Conservation (phyloP, 129 eudicot genomes). For the Chrysanthemum makinoi region DNA sequence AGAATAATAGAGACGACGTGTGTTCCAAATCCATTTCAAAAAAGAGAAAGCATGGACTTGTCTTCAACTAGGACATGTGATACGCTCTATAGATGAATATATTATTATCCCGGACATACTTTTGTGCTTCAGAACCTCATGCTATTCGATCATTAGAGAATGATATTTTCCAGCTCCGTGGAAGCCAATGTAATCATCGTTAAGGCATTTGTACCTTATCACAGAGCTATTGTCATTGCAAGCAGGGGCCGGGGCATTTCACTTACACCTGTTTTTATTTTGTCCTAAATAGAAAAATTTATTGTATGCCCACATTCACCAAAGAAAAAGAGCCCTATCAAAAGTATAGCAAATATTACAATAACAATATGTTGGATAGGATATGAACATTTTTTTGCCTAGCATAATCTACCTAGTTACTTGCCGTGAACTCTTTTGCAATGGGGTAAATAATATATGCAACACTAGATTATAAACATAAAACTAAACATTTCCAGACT, state of each 20-base stretch:
- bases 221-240: neutral
- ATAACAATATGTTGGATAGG: no score
- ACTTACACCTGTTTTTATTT: neutral
- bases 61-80: conserved; percentile 6
- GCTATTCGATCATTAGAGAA: conserved; percentile 6
- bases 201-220: conserved; percentile 11
- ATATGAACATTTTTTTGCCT: no score
- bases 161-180: neutral
- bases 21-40: conserved; percentile 13
- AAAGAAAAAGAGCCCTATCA: neutral
- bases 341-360: neutral
- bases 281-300: no score
- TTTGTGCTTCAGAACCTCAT: conserved; percentile 18
- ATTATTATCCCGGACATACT: conserved; percentile 17
- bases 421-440: no score
- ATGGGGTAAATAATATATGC: no score
- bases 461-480: no score
- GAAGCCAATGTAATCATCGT: conserved; percentile 9
- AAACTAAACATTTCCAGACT: no score
- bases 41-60: conserved; percentile 18
- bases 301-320: neutral
- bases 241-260: neutral
- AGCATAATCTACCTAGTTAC: no score
- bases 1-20: conserved; percentile 10
- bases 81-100: conserved; percentile 17